A percentile compares a stretch with the other conserved stretches of the same genome.
phyloP scores from a whole-genome alignment of 1,284 basidiomycete species.

The Cystobasidium pallidum region DNA sequence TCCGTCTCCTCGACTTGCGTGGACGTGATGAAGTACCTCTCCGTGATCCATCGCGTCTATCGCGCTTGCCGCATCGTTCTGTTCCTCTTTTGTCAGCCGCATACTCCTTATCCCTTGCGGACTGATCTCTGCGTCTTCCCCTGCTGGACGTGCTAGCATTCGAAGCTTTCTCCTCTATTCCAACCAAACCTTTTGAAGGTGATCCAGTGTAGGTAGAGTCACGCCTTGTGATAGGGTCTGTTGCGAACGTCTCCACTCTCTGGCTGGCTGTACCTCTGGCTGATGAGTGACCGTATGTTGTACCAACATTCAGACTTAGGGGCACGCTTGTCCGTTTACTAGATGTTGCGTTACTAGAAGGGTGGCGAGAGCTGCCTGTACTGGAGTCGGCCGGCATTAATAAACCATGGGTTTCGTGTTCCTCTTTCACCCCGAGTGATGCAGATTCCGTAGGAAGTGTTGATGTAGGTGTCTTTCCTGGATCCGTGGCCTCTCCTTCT shows the following conservation, averaged over 20 bases:
- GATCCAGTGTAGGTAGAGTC: no score
- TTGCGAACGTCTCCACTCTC: not conserved
- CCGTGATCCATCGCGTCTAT: not conserved
- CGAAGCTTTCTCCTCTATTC: not conserved
- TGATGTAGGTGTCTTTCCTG: not conserved
- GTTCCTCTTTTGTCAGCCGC: not conserved
- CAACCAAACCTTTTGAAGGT: no score
- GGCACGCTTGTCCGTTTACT: conserved; percentile 14
- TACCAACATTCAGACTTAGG: conserved; percentile 2
- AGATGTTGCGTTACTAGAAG: not conserved
- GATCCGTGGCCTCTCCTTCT: conserved; percentile 17
- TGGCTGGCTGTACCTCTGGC: not conserved
- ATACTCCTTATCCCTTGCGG: not conserved
- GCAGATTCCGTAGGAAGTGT: no score
- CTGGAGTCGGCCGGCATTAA: conserved; percentile 3
- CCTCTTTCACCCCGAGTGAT: not conserved
- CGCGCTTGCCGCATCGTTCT: not conserved
- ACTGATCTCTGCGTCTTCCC: not conserved
- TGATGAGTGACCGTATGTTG: not conserved
- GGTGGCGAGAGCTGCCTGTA: not conserved
- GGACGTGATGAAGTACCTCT: not conserved
- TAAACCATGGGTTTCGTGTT: not conserved
- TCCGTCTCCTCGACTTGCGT: not conserved
- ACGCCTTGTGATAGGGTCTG: no score
- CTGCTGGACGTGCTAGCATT: not conserved